These are phyloP conservation scores for Tricholoma saponaceum DNA, from an alignment of 768 basidiomycete species.

Conservation along the genomic window DNA sequence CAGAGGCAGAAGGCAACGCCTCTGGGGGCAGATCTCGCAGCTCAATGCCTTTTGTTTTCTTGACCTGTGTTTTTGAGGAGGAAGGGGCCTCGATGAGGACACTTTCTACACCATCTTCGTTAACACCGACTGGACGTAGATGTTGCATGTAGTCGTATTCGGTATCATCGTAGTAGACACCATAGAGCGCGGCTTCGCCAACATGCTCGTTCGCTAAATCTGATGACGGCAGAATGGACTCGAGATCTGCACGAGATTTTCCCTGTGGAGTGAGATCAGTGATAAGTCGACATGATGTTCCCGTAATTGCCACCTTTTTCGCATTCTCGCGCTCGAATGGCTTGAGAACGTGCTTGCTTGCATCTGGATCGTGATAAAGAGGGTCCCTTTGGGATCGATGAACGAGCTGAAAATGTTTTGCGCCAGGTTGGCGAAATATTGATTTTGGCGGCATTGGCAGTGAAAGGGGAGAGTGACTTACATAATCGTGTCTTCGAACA, in stretches of 20 bases:
- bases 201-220: conserved; percentile 55
- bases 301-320: conserved; percentile 46
- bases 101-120: conserved; percentile 80
- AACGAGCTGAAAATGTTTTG: conserved; percentile 94
- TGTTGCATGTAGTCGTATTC: conserved; percentile 99
- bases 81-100: conserved; percentile 75
- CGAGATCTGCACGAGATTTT: conserved; percentile 79
- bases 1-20: conserved; percentile 64
- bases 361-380: conserved; percentile 89
- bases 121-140: conserved; percentile 70
- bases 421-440: conserved; percentile 85
- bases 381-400: conserved; percentile 96
- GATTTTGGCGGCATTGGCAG: conserved; percentile 77
- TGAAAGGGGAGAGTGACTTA: conserved; percentile 24
- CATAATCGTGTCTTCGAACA: conserved; percentile 29
- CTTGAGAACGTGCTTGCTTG: conserved; percentile 86
- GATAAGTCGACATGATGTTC: conserved; percentile 8
- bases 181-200: conserved; percentile 88
- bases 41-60: conserved; percentile 29
- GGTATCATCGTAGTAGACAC: conserved; percentile 92
- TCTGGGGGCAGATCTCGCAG: conserved; percentile 63
- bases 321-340: conserved; percentile 69
- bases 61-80: conserved; percentile 26
- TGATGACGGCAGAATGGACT: conserved; percentile 46
- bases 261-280: conserved; percentile 44